These are phyloP conservation scores for Citrus glauca DNA, from an alignment of 345 rosid species.

Conservation along the genomic window DNA sequence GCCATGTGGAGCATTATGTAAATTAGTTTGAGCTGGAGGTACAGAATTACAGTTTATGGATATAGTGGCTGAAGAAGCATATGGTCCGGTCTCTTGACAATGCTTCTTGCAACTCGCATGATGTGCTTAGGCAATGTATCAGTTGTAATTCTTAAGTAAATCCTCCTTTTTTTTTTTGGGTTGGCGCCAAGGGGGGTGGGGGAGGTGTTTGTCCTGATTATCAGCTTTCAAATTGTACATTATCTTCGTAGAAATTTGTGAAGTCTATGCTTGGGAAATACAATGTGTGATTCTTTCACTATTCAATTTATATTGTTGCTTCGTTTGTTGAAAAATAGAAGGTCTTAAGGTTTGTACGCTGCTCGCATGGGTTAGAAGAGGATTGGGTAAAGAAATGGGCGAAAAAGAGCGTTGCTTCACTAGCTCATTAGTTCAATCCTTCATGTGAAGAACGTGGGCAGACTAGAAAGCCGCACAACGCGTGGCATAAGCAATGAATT, in stretches of 20 bases:
- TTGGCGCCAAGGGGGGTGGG: too few relatives aligned
- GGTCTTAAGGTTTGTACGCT: too few relatives aligned
- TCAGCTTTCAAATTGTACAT: constrained; percentile 13
- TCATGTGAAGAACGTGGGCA: background rate
- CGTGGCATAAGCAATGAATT: background rate
- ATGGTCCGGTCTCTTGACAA: background rate
- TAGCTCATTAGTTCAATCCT: too few relatives aligned
- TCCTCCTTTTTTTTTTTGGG: background rate
- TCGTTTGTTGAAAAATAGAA: background rate
- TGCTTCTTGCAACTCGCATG: background rate
- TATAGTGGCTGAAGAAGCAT: background rate
- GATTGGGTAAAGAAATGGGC: too few relatives aligned
- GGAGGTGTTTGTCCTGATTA: background rate
- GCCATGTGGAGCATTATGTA: constrained; percentile 8
- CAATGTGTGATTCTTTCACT: background rate
- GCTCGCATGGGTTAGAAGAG: too few relatives aligned
- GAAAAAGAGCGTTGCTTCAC: too few relatives aligned
- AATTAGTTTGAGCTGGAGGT: constrained; percentile 4
- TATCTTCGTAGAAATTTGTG: constrained; percentile 1
- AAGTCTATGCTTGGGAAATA: background rate
- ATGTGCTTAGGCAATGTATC: background rate
- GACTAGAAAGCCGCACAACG: background rate
- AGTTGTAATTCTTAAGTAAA: background rate
- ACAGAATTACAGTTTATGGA: background rate
- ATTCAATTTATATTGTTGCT: background rate